Percentiles rank a stretch among this genome's conserved stretches.
Conservation (phyloP, 2,329 filamentous ascomycete species). For the Daldinia sp. region DNA sequence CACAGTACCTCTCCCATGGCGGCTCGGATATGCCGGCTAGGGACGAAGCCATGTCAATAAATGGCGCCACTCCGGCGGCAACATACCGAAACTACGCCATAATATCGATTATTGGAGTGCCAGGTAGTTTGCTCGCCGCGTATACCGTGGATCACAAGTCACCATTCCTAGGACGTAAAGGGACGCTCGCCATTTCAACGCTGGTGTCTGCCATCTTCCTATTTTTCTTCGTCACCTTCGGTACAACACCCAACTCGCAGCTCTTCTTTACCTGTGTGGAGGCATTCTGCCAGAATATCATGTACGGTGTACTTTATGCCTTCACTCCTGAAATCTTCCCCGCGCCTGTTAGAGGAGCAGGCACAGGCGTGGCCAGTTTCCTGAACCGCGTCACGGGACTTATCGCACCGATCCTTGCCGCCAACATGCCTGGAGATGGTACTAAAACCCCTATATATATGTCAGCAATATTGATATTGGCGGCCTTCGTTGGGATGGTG, state of each 20-base stretch:
- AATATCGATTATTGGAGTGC: conserved; percentile 78
- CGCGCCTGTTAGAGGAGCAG: conserved; percentile 74
- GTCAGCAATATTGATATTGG: conserved; percentile 63
- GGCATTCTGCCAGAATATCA: conserved; percentile 77
- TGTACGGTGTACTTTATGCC: conserved; percentile 79
- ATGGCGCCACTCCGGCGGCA: conserved; percentile 47
- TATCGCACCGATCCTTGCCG: conserved; percentile 73
- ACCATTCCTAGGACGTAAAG: conserved; percentile 71
- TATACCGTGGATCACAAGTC: conserved; percentile 73
- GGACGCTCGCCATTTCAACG: conserved; percentile 74
- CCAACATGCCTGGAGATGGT: conserved; percentile 65
- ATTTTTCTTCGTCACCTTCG: conserved; percentile 70
- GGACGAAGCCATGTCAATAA: conserved; percentile 40
- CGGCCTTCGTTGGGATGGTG: conserved; percentile 67
- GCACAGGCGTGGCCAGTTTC: conserved; percentile 75
- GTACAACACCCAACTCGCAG: conserved; percentile 64
- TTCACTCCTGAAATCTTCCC: conserved; percentile 83
- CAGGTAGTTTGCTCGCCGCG: conserved; percentile 77
- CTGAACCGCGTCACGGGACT: conserved; percentile 74
- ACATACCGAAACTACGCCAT: conserved; percentile 86
- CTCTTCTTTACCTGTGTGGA: conserved; percentile 73
- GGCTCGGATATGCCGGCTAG: conserved; percentile 50
- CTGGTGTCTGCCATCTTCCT: conserved; percentile 73
- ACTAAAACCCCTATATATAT: conserved; percentile 66
- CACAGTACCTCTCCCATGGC: conserved; percentile 78